These are phyloP conservation scores for Orbilia brochopaga DNA, from an alignment of 2,329 filamentous ascomycete species.

Conservation along the genomic window DNA sequence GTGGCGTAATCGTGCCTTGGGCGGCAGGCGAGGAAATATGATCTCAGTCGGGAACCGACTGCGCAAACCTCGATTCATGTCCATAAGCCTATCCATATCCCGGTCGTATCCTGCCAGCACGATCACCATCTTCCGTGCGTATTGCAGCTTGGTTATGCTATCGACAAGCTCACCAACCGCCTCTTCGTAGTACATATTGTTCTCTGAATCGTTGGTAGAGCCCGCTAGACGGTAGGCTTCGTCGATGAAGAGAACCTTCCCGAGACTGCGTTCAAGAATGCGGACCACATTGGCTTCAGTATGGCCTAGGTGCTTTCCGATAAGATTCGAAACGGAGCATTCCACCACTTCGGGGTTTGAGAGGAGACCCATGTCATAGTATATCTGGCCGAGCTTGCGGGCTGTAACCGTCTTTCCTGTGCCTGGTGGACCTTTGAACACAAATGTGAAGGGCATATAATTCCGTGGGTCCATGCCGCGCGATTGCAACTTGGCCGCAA, in stretches of 20 bases:
- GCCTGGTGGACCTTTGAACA: slow-evolving; percentile 69
- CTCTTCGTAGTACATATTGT: slow-evolving; percentile 62
- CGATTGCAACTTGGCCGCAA: slow-evolving; percentile 62
- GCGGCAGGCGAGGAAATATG: slow-evolving; percentile 61
- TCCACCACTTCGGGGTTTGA: slow-evolving; percentile 61
- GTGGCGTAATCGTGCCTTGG: slow-evolving; percentile 60
- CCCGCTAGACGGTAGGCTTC: slow-evolving; percentile 63
- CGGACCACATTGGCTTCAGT: slow-evolving; percentile 66
- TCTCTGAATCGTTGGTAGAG: slow-evolving; percentile 27
- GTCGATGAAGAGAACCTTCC: slow-evolving; percentile 67
- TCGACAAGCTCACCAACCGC: slow-evolving; percentile 65
- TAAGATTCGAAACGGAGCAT: slow-evolving; percentile 63
- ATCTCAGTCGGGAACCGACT: slow-evolving; percentile 65
- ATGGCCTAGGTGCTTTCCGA: slow-evolving; percentile 63
- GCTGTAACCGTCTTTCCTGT: slow-evolving; percentile 53
- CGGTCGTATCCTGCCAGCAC: slow-evolving; percentile 67
- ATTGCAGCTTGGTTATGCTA: slow-evolving; percentile 63
- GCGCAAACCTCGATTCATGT: slow-evolving; percentile 67
- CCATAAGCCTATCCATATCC: slow-evolving; percentile 70
- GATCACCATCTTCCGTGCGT: slow-evolving; percentile 62
- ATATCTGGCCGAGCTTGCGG: slow-evolving; percentile 58
- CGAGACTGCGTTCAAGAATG: slow-evolving; percentile 66
- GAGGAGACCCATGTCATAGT: slow-evolving; percentile 65
- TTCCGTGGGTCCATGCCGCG: slow-evolving; percentile 65
- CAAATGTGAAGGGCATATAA: slow-evolving; percentile 70